phyloP scores from a whole-genome alignment of 371 early-diverging fungal genomes.

The Mortierella polycephala region DNA sequence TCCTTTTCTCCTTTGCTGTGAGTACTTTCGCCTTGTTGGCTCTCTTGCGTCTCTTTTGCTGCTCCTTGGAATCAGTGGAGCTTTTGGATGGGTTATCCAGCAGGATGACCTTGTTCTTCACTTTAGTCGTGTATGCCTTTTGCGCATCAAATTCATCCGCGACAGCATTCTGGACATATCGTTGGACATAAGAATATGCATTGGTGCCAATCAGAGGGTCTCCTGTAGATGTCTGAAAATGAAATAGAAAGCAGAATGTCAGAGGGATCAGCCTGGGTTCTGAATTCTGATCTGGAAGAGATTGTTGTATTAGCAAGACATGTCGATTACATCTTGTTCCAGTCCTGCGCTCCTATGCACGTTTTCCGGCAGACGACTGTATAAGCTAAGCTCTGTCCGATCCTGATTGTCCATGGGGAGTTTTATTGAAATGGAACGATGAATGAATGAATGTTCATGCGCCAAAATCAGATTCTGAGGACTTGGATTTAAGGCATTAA shows the following conservation, averaged over 20 bases:
- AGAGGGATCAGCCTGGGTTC: no score
- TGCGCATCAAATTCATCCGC: conserved; percentile 25
- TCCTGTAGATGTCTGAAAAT: not conserved
- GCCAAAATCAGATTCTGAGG: no score
- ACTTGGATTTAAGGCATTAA: no score
- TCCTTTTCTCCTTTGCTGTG: conserved; percentile 70
- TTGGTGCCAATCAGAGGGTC: not conserved
- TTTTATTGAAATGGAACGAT: not conserved
- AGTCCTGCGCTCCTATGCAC: conserved; percentile 24
- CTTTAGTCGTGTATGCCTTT: conserved; percentile 39
- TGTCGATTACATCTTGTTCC: conserved; percentile 13
- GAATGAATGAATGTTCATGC: not conserved
- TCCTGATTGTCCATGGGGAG: conserved; percentile 28
- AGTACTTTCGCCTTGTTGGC: conserved; percentile 59
- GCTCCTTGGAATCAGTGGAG: conserved; percentile 21
- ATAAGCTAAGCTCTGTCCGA: conserved; percentile 40
- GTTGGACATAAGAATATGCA: conserved; percentile 15
- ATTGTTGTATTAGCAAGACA: not conserved
- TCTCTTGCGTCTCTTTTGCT: conserved; percentile 28
- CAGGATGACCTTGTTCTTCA: conserved; percentile 56
- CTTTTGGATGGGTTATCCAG: conserved; percentile 59
- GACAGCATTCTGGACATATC: conserved; percentile 42
- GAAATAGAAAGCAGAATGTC: not conserved
- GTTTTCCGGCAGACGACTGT: conserved; percentile 24
- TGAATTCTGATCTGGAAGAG: not conserved